phyloP scores from a whole-genome alignment of 2,329 filamentous ascomycete genomes.

The Sarocladium oryzae region DNA sequence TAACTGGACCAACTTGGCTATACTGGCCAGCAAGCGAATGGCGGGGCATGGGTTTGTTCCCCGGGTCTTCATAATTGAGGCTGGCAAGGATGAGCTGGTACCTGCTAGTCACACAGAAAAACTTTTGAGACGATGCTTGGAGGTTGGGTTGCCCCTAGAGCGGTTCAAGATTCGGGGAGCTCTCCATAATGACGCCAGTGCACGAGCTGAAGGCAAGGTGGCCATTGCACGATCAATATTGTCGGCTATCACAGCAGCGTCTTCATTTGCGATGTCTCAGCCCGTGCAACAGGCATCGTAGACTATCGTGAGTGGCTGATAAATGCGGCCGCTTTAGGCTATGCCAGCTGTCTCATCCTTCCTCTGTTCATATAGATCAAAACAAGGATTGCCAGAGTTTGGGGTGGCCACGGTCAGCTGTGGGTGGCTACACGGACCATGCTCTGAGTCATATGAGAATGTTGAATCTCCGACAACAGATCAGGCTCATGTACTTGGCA shows the following conservation, averaged over 20 bases:
- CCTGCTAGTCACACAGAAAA: constrained; percentile 42
- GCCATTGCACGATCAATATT: constrained; percentile 38
- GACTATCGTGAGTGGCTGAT: not conserved
- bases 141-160: constrained; percentile 39
- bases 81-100: constrained; percentile 53
- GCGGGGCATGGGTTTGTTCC: constrained; percentile 23
- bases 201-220: constrained; percentile 35
- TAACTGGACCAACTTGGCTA: constrained; percentile 43
- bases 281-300: not conserved
- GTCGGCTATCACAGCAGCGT: constrained; percentile 14
- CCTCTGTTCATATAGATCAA: too few species aligned
- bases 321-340: too few species aligned
- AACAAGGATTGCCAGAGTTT: too few species aligned
- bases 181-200: constrained; percentile 51
- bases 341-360: too few species aligned
- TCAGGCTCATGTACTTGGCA: not conserved
- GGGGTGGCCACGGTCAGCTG: too few species aligned
- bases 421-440: not conserved
- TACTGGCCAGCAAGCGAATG: constrained; percentile 25
- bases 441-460: too few species aligned
- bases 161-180: constrained; percentile 39
- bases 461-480: not conserved
- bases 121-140: constrained; percentile 40
- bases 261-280: not conserved
- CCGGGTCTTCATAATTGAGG: constrained; percentile 45